Evolutionary conservation across 345 rosid genomes (phyloP), one percentile per base, ranked within the genome.

Genomic region (Trapa bicornis): DNA sequence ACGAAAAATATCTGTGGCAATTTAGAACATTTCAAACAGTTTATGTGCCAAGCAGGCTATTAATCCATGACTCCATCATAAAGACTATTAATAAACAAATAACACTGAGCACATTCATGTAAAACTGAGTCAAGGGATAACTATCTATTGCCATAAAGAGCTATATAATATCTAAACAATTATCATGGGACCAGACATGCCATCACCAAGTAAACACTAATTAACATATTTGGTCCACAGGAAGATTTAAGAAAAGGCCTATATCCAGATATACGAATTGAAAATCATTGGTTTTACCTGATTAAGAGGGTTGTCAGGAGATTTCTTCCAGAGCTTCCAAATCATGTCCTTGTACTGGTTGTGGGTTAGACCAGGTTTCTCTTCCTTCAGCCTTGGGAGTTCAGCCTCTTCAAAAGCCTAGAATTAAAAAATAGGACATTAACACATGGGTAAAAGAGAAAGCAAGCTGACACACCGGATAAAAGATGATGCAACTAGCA

Each of bases 301-400:
- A 77, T 94, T 94, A 62, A 91, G 96, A 65, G 97, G 99, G 77
- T 94, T 94, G 73, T 94, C 99, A 0, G 97, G 97, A 63, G 99
- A 94, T 77, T 94, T 94, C 85, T 94, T 94, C 99, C 99, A 94
- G 68, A 91, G 73, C 80, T 94, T 94, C 99, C 99, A 94, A 74
- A 94, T 80, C 91, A 94, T 74, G 80, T 86, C 99, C 82, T 87
- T 94, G 85, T 94, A 94, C 69, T 94, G 99, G 57, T 71, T 91
- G 73, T 89, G 99, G 56, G 97, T 91, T 68, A 94, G 96, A 69
- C 99, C 99, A 17, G 97, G 97, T 70, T 89, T 94, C 83, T 94
- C 99, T 68, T 80, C 95, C 81, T 87, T 94, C 64, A 94, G 85
- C 83, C 65, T 84, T 1, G 96, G 96, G 58, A 94, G 88, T 82